Conservation (phyloP, 177 flowering plant genomes). For the Vitis hybrid region DNA sequence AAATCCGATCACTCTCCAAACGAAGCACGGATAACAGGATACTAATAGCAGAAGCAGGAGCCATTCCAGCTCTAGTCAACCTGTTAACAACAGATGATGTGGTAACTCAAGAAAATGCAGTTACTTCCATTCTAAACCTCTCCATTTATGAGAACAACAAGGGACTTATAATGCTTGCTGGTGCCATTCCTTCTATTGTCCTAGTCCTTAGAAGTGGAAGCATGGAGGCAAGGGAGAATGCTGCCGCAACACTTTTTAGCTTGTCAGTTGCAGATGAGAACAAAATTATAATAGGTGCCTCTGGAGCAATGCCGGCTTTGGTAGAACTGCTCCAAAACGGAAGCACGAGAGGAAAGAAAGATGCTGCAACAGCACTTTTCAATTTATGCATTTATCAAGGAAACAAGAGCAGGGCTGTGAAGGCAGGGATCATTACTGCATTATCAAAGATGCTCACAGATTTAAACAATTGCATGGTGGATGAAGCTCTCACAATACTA, state of each 20-base stretch:
- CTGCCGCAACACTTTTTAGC: constrained; percentile 95
- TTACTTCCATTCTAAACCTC: constrained; percentile 89
- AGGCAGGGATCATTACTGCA: constrained; percentile 76
- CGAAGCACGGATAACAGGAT: constrained; percentile 88
- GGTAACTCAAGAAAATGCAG: constrained; percentile 76
- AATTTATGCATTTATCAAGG: constrained; percentile 87
- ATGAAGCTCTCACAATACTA: constrained; percentile 85
- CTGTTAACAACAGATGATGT: constrained; percentile 63
- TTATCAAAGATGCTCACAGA: constrained; percentile 75
- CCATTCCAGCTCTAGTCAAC: constrained; percentile 71
- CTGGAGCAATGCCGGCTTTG: constrained; percentile 82
- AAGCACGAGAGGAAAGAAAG: constrained; percentile 81
- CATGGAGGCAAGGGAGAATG: constrained; percentile 85
- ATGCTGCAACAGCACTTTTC: constrained; percentile 92
- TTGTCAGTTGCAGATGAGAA: constrained; percentile 85
- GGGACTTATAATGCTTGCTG: constrained; percentile 77
- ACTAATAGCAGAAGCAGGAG: constrained; percentile 85
- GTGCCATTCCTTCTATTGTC: constrained; percentile 80
- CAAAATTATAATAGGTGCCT: constrained; percentile 86
- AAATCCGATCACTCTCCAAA: constrained; percentile 78
- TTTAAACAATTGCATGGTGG: constrained; percentile 62
- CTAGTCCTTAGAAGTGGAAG: constrained; percentile 79
- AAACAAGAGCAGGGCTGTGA: constrained; percentile 85
- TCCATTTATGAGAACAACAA: constrained; percentile 87
- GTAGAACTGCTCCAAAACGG: constrained; percentile 80